These are phyloP conservation scores for Scutellaria barbata DNA, from an alignment of 257 asterid genomes.

Conservation along the genomic window DNA sequence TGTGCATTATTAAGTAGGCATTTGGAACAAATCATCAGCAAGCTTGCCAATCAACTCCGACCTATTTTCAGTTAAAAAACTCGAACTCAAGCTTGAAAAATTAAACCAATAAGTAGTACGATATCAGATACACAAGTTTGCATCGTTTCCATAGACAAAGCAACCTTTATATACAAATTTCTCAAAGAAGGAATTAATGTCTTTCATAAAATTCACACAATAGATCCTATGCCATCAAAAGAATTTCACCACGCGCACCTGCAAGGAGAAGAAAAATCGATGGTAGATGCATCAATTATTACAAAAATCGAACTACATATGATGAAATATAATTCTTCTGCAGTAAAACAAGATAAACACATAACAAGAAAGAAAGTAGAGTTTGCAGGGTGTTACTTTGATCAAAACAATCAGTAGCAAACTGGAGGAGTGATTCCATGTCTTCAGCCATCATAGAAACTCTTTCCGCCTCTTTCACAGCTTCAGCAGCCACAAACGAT, in stretches of 20 bases:
- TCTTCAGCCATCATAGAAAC: conserved; percentile 76
- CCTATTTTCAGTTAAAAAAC: background rate
- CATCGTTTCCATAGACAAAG: background rate
- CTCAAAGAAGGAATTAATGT: background rate
- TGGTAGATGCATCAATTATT: background rate
- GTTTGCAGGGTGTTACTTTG: conserved; percentile 49
- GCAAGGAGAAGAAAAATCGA: conserved; percentile 30
- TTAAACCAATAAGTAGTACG: background rate
- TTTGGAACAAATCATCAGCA: too few relatives aligned
- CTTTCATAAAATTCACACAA: background rate
- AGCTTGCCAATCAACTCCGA: background rate
- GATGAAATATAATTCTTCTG: background rate
- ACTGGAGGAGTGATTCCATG: conserved; percentile 57
- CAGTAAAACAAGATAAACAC: background rate
- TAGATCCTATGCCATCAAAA: conserved; percentile 52
- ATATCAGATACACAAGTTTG: background rate
- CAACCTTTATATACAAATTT: conserved; percentile 29
- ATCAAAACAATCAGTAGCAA: conserved; percentile 64
- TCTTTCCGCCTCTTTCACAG: conserved; percentile 89
- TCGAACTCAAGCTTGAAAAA: background rate
- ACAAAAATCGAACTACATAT: background rate
- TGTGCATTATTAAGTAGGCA: too few relatives aligned
- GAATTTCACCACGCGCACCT: conserved; percentile 66
- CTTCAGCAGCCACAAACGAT: conserved; percentile 83
- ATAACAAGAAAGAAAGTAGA: conserved; percentile 6